These are phyloP conservation scores for Spencermartinsiella europaea DNA, from an alignment of 805 yeast genomes.

Conservation along the genomic window DNA sequence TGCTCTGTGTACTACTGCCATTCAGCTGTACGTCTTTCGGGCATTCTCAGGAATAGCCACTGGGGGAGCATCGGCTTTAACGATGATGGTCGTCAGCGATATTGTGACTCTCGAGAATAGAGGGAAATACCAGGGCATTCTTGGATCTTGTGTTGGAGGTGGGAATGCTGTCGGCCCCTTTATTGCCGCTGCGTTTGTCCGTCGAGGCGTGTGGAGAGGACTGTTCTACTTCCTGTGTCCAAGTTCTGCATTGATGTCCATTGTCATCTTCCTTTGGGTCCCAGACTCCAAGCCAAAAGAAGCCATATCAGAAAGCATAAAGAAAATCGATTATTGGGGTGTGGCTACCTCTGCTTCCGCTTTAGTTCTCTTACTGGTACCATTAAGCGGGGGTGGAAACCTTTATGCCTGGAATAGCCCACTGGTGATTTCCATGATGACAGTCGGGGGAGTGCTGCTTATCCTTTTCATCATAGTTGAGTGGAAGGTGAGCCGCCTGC, in stretches of 20 bases:
- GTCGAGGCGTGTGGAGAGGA: conserved; percentile 44
- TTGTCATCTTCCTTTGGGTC: conserved; percentile 24
- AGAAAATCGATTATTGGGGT: conserved; percentile 50
- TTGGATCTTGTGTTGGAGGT: conserved; percentile 46
- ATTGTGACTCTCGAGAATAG: conserved; percentile 47
- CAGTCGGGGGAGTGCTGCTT: conserved; percentile 39
- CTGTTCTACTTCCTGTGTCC: conserved; percentile 48
- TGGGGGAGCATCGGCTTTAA: conserved; percentile 46
- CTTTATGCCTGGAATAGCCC: conserved; percentile 51
- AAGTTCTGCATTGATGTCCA: conserved; percentile 29
- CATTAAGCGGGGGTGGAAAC: conserved; percentile 58
- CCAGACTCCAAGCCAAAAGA: conserved; percentile 23
- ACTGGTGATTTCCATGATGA: conserved; percentile 36
- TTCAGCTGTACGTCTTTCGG: conserved; percentile 47
- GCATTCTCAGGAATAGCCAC: conserved; percentile 52
- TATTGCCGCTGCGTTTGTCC: conserved; percentile 44
- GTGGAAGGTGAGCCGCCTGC: conserved; percentile 43
- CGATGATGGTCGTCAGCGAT: conserved; percentile 52
- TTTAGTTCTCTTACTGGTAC: conserved; percentile 46
- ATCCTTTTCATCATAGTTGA: conserved; percentile 45
- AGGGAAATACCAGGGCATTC: conserved; percentile 53
- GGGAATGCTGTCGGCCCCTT: conserved; percentile 55
- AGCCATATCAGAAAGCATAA: conserved; percentile 37
- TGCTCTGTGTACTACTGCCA: conserved; percentile 46
- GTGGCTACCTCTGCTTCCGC: conserved; percentile 43